Evolutionary conservation across 768 basidiomycete genomes (phyloP), one percentile per base, ranked within the genome.

Genomic region (Mycena chlorophos): DNA sequence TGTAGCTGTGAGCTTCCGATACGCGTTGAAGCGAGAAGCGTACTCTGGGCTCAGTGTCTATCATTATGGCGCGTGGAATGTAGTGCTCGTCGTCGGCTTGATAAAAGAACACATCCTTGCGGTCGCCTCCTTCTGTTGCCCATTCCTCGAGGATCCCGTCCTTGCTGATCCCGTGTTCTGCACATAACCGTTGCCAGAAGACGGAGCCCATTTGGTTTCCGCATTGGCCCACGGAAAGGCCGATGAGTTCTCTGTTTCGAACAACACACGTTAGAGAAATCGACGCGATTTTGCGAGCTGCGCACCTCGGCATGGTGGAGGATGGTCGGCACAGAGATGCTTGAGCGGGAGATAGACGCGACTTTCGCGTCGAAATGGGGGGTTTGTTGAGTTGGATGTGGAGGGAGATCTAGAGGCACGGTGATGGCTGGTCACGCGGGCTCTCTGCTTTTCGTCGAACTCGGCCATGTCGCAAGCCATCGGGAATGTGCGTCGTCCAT

Each of bases 81-180:
- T 98, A 99, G 66, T 97, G 95, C 70, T 98, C 97, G 66, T 99
- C 97, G 69, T 99, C 97, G n/a, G 97, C 97, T 71, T 98, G 96
- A 70, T 99, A 98, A 76, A 99, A 99, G 75, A 99, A 99, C 25
- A 97, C 96, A 73, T 99, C 97, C 68, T 98, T 99, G 64, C 97
- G 81, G 73, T 99, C 97, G 8, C 92, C 92, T 19, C 91, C 91
- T 64, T 95, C 94, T 1, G 88, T 91, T 5, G 95, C 94, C 91
- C 93, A 96, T 59, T 98, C 95, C 70, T 98, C 95, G 45, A 98
- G 85, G 55, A 93, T 92, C 26, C 97, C 97, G 63, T 95, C 90
- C 55, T 89, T 88, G 70, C 84, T 94, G 76, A 99, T 98, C 17
- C 97, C 97, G 71, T 99, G 97, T 73, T 99, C 97, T 17, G 94